Evolutionary conservation across 129 eudicot species (phyloP).

Genomic region (Escallonia rubra): DNA sequence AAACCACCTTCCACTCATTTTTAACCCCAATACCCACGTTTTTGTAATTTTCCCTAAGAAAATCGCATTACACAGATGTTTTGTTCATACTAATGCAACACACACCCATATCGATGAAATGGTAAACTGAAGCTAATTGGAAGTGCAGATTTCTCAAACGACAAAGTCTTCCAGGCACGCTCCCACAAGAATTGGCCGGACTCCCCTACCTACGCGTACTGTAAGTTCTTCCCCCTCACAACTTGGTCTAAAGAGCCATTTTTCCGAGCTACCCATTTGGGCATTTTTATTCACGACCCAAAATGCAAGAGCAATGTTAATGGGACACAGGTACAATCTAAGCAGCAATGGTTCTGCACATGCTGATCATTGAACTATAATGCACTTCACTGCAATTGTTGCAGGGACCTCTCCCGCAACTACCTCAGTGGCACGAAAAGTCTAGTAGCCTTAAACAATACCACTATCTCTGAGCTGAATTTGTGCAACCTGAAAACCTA

Average conservation of each 20-base stretch:
- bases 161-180: constrained; percentile 3
- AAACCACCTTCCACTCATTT: no score
- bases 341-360: background rate
- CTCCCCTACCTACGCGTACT: background rate
- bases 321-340: no score
- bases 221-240: background rate
- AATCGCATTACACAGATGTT: background rate
- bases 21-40: no score
- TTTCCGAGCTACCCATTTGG: background rate
- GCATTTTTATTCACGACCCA: no score
- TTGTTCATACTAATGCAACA: no score
- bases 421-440: constrained; percentile 25
- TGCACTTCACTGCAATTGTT: background rate
- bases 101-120: no score
- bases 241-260: no score
- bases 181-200: constrained; percentile 2
- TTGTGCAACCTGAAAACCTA: no score
- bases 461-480: no score
- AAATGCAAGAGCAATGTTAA: no score
- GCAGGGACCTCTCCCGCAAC: constrained; percentile 44
- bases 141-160: constrained; percentile 5
- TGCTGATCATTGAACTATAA: background rate
- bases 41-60: background rate
- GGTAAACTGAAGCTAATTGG: no score
- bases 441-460: no score